phyloP scores from a whole-genome alignment of 2,329 filamentous ascomycete species.

The Macrophomina pseudophaseolina region DNA sequence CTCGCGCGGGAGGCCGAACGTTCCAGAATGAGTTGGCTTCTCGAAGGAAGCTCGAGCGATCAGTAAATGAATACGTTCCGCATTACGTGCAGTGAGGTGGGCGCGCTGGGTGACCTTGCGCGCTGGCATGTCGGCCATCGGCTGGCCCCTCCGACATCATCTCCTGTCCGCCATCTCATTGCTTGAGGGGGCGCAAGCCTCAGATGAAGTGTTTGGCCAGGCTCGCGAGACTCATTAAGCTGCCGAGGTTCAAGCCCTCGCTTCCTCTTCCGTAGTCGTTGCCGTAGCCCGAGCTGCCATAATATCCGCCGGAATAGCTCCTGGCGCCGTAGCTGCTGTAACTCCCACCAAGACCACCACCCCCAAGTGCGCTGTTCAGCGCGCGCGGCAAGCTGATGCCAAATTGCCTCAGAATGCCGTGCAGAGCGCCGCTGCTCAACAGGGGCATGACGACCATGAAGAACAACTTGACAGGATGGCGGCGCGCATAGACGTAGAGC shows the following conservation, averaged over 20 bases:
- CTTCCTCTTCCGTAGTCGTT: slow-evolving; percentile 30
- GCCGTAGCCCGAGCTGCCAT: slow-evolving; percentile 52
- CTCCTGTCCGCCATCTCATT: neutral
- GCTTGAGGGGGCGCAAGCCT: neutral
- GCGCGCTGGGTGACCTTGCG: slow-evolving; percentile 1
- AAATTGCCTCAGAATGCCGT: slow-evolving; percentile 76
- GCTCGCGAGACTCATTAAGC: slow-evolving; percentile 25
- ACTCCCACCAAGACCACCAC: slow-evolving; percentile 34
- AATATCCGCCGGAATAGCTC: slow-evolving; percentile 45
- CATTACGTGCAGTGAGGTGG: slow-evolving; percentile 1
- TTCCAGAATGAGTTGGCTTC: slow-evolving; percentile 12
- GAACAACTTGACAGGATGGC: slow-evolving; percentile 86
- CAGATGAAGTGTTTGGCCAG: slow-evolving; percentile 25
- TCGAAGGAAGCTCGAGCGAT: slow-evolving; percentile 8
- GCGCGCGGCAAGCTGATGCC: slow-evolving; percentile 75
- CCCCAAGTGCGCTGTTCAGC: slow-evolving; percentile 50
- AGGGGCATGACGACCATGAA: slow-evolving; percentile 89
- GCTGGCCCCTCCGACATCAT: slow-evolving; percentile 5
- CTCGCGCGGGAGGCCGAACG: slow-evolving; percentile 9
- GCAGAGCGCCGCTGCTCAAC: slow-evolving; percentile 80
- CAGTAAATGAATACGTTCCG: slow-evolving; percentile 19
- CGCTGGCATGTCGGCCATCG: neutral
- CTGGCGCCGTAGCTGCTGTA: slow-evolving; percentile 31
- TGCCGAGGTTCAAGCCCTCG: slow-evolving; percentile 24
- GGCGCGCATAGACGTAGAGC: slow-evolving; percentile 79